These are phyloP conservation scores for Talaromyces albobiverticillius DNA, from an alignment of 2,329 filamentous ascomycete species.

Conservation along the genomic window DNA sequence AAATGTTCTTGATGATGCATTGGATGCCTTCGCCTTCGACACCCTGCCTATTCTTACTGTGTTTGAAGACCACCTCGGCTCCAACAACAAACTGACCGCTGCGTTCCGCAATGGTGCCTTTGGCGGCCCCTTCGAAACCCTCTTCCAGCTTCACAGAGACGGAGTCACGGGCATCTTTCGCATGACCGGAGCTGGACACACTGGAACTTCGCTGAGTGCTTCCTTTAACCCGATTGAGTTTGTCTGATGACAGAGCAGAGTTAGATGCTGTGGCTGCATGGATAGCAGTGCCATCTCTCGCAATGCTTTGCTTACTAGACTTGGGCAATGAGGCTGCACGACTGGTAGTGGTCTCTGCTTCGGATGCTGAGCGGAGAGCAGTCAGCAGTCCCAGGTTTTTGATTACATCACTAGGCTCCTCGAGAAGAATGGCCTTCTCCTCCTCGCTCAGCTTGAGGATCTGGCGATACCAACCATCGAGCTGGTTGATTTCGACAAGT, in stretches of 20 bases:
- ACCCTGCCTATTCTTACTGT: conserved; percentile 50
- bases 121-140: conserved; percentile 38
- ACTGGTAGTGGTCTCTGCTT: conserved; percentile 42
- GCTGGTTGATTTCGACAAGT: conserved; percentile 40
- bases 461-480: conserved; percentile 46
- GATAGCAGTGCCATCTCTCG: conserved; percentile 41
- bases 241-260: conserved; percentile 33
- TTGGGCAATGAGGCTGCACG: conserved; percentile 39
- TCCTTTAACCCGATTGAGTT: conserved; percentile 43
- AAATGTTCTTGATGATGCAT: conserved; percentile 71
- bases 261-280: conserved; percentile 47
- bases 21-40: conserved; percentile 62
- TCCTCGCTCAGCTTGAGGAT: conserved; percentile 47
- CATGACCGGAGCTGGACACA: conserved; percentile 41
- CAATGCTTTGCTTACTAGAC: conserved; percentile 45
- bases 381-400: conserved; percentile 50
- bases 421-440: conserved; percentile 46
- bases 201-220: conserved; percentile 39
- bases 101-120: conserved; percentile 44
- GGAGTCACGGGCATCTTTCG: conserved; percentile 32
- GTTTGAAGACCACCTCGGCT: conserved; percentile 51
- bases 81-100: conserved; percentile 44
- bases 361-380: conserved; percentile 47
- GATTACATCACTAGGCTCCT: conserved; percentile 50
- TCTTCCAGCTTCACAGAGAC: conserved; percentile 43